phyloP scores from a whole-genome alignment of 495 filamentous ascomycete genomes.

The Amniculicola lignicola region DNA sequence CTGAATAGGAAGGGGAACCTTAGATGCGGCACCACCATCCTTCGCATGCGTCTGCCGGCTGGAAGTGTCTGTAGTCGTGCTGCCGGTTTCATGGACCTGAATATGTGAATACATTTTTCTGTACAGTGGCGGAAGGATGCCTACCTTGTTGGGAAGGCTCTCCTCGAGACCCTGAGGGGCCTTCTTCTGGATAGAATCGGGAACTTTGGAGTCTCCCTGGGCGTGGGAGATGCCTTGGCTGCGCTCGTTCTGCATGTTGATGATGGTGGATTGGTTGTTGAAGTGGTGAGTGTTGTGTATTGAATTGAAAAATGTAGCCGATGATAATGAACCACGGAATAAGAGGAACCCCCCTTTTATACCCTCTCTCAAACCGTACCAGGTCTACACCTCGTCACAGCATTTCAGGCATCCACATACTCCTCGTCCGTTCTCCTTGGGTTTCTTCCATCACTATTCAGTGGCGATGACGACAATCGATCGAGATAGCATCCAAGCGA shows the following conservation, averaged over 20 bases:
- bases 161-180: constrained; percentile 33
- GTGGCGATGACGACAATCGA: background rate
- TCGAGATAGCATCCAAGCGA: background rate
- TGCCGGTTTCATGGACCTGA: constrained; percentile 34
- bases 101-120: constrained; percentile 4
- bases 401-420: no score
- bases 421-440: background rate
- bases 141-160: constrained; percentile 27
- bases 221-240: constrained; percentile 39
- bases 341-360: background rate
- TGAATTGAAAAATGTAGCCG: background rate
- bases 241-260: constrained; percentile 35
- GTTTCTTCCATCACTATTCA: background rate
- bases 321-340: background rate
- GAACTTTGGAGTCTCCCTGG: constrained; percentile 34
- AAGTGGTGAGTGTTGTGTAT: background rate
- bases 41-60: constrained; percentile 35
- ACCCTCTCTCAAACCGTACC: no score
- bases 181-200: constrained; percentile 31
- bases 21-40: constrained; percentile 26
- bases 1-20: constrained; percentile 34
- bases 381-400: no score
- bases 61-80: constrained; percentile 3
- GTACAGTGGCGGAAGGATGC: background rate
- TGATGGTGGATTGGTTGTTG: background rate